phyloP scores from a whole-genome alignment of 352 stramenopile species.

The Phytophthora vignae region DNA sequence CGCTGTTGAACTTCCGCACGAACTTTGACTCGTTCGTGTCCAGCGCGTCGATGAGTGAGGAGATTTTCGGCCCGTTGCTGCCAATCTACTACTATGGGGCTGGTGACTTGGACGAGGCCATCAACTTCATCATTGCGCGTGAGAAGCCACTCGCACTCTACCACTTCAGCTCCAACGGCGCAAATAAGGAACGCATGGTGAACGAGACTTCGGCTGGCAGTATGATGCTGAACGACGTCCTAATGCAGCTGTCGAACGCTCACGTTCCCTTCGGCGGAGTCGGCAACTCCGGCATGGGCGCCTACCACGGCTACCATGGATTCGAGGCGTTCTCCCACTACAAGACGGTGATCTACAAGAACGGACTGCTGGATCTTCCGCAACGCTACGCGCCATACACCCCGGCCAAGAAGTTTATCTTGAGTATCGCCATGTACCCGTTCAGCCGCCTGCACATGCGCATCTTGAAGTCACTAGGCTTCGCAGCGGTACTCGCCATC shows the following conservation, averaged over 20 bases:
- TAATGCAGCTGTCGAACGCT: slow-evolving; percentile 76
- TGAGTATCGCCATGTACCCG: slow-evolving; percentile 55
- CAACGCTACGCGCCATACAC: slow-evolving; percentile 67
- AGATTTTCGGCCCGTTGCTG: slow-evolving; percentile 97
- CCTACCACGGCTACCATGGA: slow-evolving; percentile 83
- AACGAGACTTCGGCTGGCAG: slow-evolving; percentile 66
- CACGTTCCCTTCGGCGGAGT: slow-evolving; percentile 84
- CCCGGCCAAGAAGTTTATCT: slow-evolving; percentile 37
- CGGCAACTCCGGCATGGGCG: slow-evolving; percentile 80
- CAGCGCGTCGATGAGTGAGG: slow-evolving; percentile 85
- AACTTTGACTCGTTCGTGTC: slow-evolving; percentile 52
- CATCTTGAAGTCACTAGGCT: slow-evolving; percentile 37
- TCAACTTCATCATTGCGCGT: slow-evolving; percentile 46
- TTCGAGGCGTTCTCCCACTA: slow-evolving; percentile 85
- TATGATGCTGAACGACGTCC: slow-evolving; percentile 82
- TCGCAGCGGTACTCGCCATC: slow-evolving; percentile 40
- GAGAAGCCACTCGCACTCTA: slow-evolving; percentile 91
- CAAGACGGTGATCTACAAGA: slow-evolving; percentile 78
- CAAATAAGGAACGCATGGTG: slow-evolving; percentile 49
- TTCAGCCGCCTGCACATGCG: slow-evolving; percentile 56
- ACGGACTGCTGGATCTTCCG: slow-evolving; percentile 58
- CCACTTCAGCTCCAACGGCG: slow-evolving; percentile 67
- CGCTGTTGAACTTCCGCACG: slow-evolving; percentile 88
- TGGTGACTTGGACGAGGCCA: slow-evolving; percentile 40
- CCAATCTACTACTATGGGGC: slow-evolving; percentile 88